Percentiles rank a stretch among this genome's conserved stretches.
phyloP scores from a whole-genome alignment of 23 red algal genomes.

The Agarophyton chilense region DNA sequence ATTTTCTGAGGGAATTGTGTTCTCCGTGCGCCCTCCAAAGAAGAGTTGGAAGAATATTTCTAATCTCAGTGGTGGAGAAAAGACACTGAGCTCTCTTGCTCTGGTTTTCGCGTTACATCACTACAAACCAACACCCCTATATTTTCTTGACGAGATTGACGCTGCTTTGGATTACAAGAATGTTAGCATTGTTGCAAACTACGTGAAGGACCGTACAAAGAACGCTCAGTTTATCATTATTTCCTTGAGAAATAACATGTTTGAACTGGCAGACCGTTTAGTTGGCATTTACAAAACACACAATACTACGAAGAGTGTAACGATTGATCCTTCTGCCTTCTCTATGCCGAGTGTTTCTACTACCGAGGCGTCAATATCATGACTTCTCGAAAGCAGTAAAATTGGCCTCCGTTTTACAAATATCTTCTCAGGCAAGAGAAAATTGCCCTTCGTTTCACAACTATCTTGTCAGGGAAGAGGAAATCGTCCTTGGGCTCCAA shows the following conservation, averaged over 20 bases:
- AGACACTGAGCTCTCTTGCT: constrained; percentile 92
- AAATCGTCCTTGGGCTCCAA: too few species aligned
- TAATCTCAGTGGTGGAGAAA: constrained; percentile 97
- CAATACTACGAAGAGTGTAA: constrained; percentile 91
- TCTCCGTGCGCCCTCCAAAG: constrained; percentile 97
- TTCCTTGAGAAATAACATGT: constrained; percentile 99
- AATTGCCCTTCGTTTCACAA: too few species aligned
- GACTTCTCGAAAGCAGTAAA: background rate
- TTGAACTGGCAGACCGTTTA: constrained; percentile 90
- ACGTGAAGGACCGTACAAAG: constrained; percentile 93
- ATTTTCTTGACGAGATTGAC: constrained; percentile 99
- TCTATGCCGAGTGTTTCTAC: constrained; percentile 17
- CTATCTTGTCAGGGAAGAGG: too few species aligned
- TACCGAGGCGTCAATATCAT: constrained; percentile 9
- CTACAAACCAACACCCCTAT: constrained; percentile 94
- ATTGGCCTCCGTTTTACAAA: too few species aligned
- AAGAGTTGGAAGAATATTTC: constrained; percentile 99
- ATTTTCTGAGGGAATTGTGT: constrained; percentile 96
- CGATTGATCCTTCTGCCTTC: constrained; percentile 85
- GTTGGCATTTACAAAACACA: constrained; percentile 96
- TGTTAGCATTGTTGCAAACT: constrained; percentile 99
- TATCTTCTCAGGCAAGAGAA: too few species aligned
- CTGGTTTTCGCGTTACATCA: constrained; percentile 98
- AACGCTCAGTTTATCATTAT: constrained; percentile 99
- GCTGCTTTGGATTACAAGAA: constrained; percentile 98